Percentiles rank a stretch among this genome's conserved stretches.
These are phyloP conservation scores for Alopecurus myosuroides DNA, from an alignment of 176 grass and related monocot species.

Conservation along the genomic window DNA sequence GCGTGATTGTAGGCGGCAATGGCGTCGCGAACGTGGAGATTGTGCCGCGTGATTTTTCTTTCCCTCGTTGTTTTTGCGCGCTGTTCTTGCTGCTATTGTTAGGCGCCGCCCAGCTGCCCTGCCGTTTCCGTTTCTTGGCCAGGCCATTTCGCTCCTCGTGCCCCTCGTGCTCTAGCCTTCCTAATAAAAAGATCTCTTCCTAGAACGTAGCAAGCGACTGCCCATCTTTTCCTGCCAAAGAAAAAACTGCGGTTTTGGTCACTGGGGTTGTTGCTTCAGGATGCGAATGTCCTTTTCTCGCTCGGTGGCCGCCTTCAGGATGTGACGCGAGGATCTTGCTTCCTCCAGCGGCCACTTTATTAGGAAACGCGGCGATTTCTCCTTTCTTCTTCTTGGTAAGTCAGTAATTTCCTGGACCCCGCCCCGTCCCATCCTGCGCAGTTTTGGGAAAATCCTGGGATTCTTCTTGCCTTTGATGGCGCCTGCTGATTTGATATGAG, in stretches of 20 bases:
- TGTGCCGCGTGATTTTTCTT: background rate
- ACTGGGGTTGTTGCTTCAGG: constrained; percentile 6
- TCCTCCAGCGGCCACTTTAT: background rate
- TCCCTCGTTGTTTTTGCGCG: background rate
- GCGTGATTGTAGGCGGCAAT: constrained; percentile 19
- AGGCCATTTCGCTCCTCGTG: background rate
- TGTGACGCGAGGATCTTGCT: constrained; percentile 25
- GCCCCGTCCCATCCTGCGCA: background rate
- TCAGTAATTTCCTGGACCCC: constrained; percentile 38
- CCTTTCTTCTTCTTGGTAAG: constrained; percentile 11
- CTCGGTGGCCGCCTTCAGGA: background rate
- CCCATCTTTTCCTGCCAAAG: background rate
- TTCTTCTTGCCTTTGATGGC: constrained; percentile 9
- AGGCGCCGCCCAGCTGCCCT: background rate
- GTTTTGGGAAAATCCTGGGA: background rate
- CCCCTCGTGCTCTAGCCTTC: constrained; percentile 13
- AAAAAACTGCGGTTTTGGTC: background rate
- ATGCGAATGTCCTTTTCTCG: background rate
- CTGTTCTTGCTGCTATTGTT: constrained; percentile 9
- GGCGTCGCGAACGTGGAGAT: background rate
- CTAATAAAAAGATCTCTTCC: background rate
- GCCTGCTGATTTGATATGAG: background rate
- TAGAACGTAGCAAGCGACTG: background rate
- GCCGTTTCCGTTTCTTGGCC: background rate
- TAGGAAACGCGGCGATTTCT: constrained; percentile 6